A percentile compares a stretch with the other conserved stretches of the same genome.
Conservation (phyloP, 1,284 basidiomycete species). For the Ceratobasidium papillatum region DNA sequence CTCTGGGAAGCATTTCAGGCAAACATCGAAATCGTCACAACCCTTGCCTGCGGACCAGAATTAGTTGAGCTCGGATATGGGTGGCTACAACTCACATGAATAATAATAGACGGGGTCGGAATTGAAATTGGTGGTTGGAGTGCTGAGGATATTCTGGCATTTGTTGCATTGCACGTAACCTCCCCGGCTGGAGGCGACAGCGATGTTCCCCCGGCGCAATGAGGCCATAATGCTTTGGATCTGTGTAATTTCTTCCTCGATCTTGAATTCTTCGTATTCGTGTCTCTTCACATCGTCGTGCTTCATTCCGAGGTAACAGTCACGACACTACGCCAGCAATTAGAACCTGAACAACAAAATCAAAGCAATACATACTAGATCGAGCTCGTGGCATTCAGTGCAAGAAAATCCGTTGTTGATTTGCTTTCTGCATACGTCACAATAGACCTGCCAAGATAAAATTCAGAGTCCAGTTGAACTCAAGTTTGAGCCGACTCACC, state of each 20-base stretch:
- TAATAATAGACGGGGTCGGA: neutral
- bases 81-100: neutral
- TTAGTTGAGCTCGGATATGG: neutral
- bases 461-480: neutral
- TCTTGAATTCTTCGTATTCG: constrained; percentile 26
- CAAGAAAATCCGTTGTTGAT: constrained; percentile 28
- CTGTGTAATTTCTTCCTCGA: constrained; percentile 30
- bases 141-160: neutral
- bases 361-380: neutral
- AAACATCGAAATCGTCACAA: constrained; percentile 24
- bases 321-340: neutral
- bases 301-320: constrained; percentile 13
- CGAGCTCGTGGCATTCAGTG: constrained; percentile 25
- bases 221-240: constrained; percentile 28
- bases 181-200: constrained; percentile 2
- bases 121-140: neutral
- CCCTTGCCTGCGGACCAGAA: neutral
- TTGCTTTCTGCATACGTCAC: neutral
- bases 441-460: constrained; percentile 2
- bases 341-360: neutral
- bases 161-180: constrained; percentile 3
- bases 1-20: constrained; percentile 25
- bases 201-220: constrained; percentile 16
- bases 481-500: neutral
- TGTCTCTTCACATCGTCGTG: constrained; percentile 9